These are phyloP conservation scores for Ophiorrhiza pumila DNA, from an alignment of 257 asterid genomes.

Conservation along the genomic window DNA sequence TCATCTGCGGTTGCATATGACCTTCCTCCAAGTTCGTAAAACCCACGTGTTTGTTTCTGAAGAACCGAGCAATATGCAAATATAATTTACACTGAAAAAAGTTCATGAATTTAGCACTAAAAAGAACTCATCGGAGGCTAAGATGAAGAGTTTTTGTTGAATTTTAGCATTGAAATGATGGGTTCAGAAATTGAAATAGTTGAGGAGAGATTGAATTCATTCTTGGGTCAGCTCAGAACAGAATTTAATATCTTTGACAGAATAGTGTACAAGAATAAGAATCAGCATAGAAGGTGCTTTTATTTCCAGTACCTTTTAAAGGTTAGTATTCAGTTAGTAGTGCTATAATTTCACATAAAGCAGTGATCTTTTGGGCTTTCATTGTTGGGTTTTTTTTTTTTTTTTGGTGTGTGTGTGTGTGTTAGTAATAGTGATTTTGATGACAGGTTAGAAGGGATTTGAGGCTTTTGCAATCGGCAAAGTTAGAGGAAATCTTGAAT, in stretches of 20 bases:
- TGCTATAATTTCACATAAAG: too few species aligned
- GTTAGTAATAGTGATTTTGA: background rate
- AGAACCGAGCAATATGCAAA: too few species aligned
- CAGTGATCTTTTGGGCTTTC: background rate
- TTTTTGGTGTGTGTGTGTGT: background rate
- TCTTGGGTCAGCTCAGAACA: constrained; percentile 55
- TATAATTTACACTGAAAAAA: background rate
- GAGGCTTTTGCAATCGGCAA: constrained; percentile 66
- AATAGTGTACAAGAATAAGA: constrained; percentile 82
- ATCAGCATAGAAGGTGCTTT: constrained; percentile 74
- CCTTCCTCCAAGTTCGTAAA: background rate
- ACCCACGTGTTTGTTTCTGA: background rate
- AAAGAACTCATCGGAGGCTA: background rate
- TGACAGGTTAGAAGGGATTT: constrained; percentile 79
- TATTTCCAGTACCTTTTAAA: constrained; percentile 79
- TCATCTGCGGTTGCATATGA: background rate
- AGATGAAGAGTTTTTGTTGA: background rate
- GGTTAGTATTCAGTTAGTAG: constrained; percentile 31
- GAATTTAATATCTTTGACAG: constrained; percentile 77
- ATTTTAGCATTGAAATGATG: constrained; percentile 21
- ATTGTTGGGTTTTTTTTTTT: background rate
- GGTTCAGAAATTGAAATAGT: constrained; percentile 45
- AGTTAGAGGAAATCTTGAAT: constrained; percentile 64
- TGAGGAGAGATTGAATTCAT: constrained; percentile 68
- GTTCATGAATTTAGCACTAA: background rate